These are phyloP conservation scores for Peronosclerospora sorghi DNA, from an alignment of 352 stramenopile species.

Conservation along the genomic window DNA sequence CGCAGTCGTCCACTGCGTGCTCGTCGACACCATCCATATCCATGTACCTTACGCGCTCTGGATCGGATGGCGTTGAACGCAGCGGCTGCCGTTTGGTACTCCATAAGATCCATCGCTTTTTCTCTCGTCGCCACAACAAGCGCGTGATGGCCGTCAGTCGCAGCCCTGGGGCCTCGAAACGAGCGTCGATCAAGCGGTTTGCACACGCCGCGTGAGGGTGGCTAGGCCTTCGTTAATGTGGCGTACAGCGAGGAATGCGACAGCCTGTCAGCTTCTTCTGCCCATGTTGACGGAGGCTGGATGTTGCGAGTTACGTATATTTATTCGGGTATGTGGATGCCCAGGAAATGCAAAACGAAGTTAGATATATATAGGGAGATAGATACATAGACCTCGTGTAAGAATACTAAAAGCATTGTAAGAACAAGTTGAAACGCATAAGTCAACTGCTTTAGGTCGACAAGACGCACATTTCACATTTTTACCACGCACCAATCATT, in stretches of 20 bases:
- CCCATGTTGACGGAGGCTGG: constrained; percentile 12
- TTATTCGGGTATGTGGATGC: constrained; percentile 19
- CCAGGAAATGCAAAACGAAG: too few relatives aligned
- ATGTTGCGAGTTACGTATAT: constrained; percentile 21
- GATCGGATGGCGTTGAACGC: constrained; percentile 17
- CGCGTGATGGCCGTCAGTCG: constrained; percentile 32
- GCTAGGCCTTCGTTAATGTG: constrained; percentile 21
- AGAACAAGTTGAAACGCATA: too few relatives aligned
- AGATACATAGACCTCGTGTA: constrained; percentile 8
- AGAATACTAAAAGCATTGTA: too few relatives aligned
- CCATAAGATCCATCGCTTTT: constrained; percentile 33
- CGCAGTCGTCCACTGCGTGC: constrained; percentile 11
- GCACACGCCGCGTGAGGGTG: constrained; percentile 24
- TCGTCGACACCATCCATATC: constrained; percentile 11
- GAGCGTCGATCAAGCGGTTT: constrained; percentile 13
- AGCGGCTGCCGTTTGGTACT: constrained; percentile 22
- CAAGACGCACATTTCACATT: too few relatives aligned
- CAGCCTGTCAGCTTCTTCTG: constrained; percentile 5
- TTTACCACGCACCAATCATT: too few relatives aligned
- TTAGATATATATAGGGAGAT: constrained; percentile 5
- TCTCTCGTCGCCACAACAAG: constrained; percentile 32
- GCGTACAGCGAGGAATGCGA: constrained; percentile 10
- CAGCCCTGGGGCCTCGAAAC: constrained; percentile 10
- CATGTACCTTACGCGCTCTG: constrained; percentile 19
- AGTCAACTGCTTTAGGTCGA: too few relatives aligned